Evolutionary conservation across 805 yeast genomes (phyloP), one percentile per base, ranked within the genome.

Genomic region (Wickerhamiella allomyrinae): DNA sequence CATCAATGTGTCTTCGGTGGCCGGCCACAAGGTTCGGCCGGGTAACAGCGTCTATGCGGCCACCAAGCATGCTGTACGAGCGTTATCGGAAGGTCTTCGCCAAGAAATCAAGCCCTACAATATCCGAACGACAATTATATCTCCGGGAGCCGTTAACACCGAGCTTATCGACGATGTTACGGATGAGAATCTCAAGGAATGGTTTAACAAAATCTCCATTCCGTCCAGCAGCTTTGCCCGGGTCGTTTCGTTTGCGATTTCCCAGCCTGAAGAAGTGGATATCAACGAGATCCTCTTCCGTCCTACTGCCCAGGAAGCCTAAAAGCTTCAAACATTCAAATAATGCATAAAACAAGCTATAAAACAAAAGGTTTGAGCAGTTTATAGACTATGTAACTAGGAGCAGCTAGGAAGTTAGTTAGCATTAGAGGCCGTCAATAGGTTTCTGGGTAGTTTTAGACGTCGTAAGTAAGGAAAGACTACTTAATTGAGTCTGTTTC

Each of bases 61-160:
- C n/a, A 70, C 79, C 43, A 76, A 76, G 58, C 74, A 77, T 21
- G 77, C 77, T 15, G 69, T 76, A 25, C 42, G 70, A 59, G 54
- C 75, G 1, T 75, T 76, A 56, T 64, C 77, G 17, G 70, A 70
- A 41, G 64, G 71, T 1, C 65, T 74, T 53, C 70, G 91, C 61
- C 79, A 78, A 59, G 91, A 82, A 57, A 64, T 76, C 57, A 71
- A 79, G 50, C 66, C 67, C 58, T 80, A 91, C 20, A 72, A 70
- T 43, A 69, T 78, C 53, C 67, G 85, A 53, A 73, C 77, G 41
- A 69, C 77, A 46, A 83, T 77, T 57, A 68, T 78, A 40, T 77
- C 77, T 49, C 85, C 85, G n/a, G 85, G 85, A 53, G 74, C 73
- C 42, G 83, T 77, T 39, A 83, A 77, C 54, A 77, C 85, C 37